Conservation (phyloP, 768 basidiomycete genomes). For the Terana coerulea region DNA sequence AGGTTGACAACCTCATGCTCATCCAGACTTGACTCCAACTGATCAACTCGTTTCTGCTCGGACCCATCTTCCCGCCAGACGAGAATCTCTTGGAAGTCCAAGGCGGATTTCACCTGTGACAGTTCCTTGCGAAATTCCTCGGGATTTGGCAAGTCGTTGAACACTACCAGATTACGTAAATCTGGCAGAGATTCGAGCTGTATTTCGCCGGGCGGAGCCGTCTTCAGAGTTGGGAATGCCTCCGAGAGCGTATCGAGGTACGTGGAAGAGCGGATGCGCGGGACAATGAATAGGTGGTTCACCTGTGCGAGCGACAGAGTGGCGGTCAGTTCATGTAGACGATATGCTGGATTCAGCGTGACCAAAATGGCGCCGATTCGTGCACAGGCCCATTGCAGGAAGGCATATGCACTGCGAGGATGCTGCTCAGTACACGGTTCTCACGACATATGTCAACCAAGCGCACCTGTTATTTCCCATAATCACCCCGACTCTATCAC, state of each 20-base stretch:
- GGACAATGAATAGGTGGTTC: conserved; percentile 69
- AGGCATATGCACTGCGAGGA: conserved; percentile 65
- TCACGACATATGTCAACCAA: neutral
- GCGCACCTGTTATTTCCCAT: conserved; percentile 84
- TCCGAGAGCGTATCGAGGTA: conserved; percentile 60
- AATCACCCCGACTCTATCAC: conserved; percentile 73
- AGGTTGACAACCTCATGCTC: conserved; percentile 76
- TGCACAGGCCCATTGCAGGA: conserved; percentile 85
- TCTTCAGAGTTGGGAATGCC: conserved; percentile 52
- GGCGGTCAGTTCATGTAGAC: conserved; percentile 61
- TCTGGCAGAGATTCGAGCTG: conserved; percentile 56
- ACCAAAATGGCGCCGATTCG: conserved; percentile 79
- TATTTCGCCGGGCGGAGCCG: conserved; percentile 49
- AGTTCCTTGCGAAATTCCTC: conserved; percentile 36
- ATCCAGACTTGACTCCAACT: conserved; percentile 37
- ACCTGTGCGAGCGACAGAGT: conserved; percentile 63
- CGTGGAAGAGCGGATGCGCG: conserved; percentile 58
- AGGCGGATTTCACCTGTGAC: conserved; percentile 42
- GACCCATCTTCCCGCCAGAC: conserved; percentile 57
- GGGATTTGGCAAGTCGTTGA: conserved; percentile 52
- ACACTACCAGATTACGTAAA: conserved; percentile 59
- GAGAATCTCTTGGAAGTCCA: conserved; percentile 72
- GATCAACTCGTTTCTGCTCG: conserved; percentile 41
- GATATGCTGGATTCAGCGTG: conserved; percentile 81
- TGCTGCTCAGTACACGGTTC: neutral